Conservation (phyloP, 495 filamentous ascomycete genomes). For the Penicillium nucicola region DNA sequence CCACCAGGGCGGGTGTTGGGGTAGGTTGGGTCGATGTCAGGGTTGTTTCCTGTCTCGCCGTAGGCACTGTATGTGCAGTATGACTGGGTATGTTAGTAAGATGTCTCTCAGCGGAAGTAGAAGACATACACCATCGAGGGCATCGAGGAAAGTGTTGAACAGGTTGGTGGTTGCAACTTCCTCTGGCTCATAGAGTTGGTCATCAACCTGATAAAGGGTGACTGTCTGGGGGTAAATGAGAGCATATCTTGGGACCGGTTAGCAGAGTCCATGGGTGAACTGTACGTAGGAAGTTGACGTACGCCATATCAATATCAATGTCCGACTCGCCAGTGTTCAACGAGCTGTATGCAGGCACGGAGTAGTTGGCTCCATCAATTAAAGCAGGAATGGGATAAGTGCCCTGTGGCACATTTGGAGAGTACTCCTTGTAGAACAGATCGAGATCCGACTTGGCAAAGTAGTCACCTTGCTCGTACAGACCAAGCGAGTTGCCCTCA, state of each 20-base stretch:
- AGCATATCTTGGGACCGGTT: conserved; percentile 19
- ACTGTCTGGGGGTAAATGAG: conserved; percentile 53
- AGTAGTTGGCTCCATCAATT: conserved; percentile 42
- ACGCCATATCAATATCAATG: conserved; percentile 47
- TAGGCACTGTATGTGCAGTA: conserved; percentile 34
- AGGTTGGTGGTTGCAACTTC: conserved; percentile 40
- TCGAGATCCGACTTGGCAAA: conserved; percentile 55
- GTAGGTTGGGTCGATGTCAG: conserved; percentile 48
- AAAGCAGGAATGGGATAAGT: conserved; percentile 38
- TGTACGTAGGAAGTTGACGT: not conserved
- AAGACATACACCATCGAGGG: conserved; percentile 49
- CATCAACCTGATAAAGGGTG: conserved; percentile 56
- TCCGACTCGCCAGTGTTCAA: conserved; percentile 41
- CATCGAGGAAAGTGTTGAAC: conserved; percentile 52
- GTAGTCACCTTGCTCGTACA: conserved; percentile 49
- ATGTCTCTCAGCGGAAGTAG: not conserved
- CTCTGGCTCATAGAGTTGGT: conserved; percentile 39
- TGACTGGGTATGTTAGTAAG: conserved; percentile 13
- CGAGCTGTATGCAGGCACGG: conserved; percentile 21
- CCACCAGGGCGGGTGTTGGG: conserved; percentile 50
- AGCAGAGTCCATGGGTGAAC: not conserved
- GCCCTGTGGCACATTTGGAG: conserved; percentile 37
- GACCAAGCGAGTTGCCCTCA: conserved; percentile 49
- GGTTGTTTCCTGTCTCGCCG: conserved; percentile 45
- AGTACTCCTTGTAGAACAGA: conserved; percentile 52